These are phyloP conservation scores for Cladophialophora chaetospira DNA, from an alignment of 2,329 filamentous ascomycete species.

Conservation along the genomic window DNA sequence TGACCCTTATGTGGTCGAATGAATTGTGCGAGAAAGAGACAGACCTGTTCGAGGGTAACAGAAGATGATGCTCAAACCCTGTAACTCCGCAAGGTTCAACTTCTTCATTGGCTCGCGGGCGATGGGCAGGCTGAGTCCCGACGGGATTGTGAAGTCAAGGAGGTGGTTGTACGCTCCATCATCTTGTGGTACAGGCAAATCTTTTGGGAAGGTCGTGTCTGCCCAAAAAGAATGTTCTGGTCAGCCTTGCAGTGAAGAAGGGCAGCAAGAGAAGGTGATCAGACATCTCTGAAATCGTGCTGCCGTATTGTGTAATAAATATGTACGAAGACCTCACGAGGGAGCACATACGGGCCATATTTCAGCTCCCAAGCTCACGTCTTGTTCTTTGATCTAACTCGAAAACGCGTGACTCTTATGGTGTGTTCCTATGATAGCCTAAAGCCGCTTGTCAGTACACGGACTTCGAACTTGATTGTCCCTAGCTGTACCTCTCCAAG, in stretches of 20 bases:
- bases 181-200: conserved; percentile 43
- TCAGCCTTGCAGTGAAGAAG: neutral
- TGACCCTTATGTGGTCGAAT: neutral
- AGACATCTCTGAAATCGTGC: neutral
- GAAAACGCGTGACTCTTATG: too few relatives aligned
- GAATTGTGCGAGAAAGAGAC: neutral
- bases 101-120: conserved; percentile 15
- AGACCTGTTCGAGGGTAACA: conserved; percentile 40
- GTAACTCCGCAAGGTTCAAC: conserved; percentile 40
- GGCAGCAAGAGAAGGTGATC: neutral
- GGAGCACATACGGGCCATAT: conserved; percentile 18
- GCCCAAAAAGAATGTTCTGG: neutral
- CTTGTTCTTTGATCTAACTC: too few relatives aligned
- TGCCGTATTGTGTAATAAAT: neutral
- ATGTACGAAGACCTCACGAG: neutral
- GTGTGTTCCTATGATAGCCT: too few relatives aligned
- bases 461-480: too few relatives aligned
- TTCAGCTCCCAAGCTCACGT: neutral
- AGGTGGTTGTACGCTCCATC: conserved; percentile 47
- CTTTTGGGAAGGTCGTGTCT: conserved; percentile 38
- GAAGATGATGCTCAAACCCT: conserved; percentile 45
- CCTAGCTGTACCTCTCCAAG: too few relatives aligned
- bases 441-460: too few relatives aligned
- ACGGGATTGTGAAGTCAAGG: conserved; percentile 32
- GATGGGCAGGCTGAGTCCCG: conserved; percentile 37